Evolutionary conservation across 192 early-diverging fungal genomes (phyloP).

Genomic region (Haplosporangium gracile): DNA sequence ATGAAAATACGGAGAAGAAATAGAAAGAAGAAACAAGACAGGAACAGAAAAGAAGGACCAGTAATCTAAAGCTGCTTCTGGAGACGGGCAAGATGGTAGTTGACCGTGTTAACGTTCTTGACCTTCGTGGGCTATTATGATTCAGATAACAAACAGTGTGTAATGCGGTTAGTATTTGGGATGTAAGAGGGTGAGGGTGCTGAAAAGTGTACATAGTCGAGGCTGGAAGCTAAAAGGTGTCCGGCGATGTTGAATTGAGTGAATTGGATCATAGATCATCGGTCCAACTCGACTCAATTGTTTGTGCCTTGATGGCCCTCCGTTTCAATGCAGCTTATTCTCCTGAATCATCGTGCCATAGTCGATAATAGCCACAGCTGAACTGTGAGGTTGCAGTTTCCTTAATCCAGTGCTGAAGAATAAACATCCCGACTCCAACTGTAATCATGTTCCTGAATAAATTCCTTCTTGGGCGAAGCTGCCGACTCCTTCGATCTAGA

Average conservation of each 20-base stretch:
- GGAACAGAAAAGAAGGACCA: background rate
- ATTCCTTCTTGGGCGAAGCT: background rate
- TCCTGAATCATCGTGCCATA: too few species aligned
- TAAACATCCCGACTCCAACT: background rate
- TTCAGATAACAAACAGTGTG: background rate
- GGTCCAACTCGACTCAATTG: too few species aligned
- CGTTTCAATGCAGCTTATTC: too few species aligned
- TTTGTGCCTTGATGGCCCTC: too few species aligned
- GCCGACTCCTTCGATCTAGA: too few species aligned
- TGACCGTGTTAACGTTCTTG: slow-evolving; percentile 66
- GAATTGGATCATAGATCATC: too few species aligned
- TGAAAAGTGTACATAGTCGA: too few species aligned
- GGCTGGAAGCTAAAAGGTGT: too few species aligned
- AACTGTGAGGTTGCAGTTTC: too few species aligned
- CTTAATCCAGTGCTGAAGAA: too few species aligned
- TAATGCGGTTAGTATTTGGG: background rate
- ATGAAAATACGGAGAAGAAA: background rate
- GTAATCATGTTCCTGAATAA: background rate
- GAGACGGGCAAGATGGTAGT: slow-evolving; percentile 69
- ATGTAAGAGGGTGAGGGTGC: background rate
- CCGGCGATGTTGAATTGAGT: too few species aligned
- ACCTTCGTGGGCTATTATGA: slow-evolving; percentile 56
- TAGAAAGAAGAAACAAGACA: background rate
- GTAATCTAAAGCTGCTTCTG: slow-evolving; percentile 65
- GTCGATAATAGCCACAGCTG: too few species aligned